Percentiles rank a stretch among this genome's conserved stretches.
phyloP scores from a whole-genome alignment of 257 asterid genomes.

The Nicotiana knightiana region DNA sequence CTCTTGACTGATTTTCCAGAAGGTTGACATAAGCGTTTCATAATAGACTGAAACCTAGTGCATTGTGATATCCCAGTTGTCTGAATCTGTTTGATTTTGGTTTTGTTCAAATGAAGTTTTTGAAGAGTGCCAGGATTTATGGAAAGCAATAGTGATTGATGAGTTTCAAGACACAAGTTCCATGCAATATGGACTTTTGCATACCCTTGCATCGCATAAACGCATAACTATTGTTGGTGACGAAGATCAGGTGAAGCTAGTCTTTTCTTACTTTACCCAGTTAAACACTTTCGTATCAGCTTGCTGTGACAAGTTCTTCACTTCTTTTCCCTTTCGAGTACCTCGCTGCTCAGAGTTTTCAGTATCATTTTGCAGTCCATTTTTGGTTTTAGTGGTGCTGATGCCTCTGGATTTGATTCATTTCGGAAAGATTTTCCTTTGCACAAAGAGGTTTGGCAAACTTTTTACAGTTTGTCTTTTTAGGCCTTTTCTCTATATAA shows the following conservation, averaged over 20 bases:
- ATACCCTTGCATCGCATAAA: slow-evolving; percentile 70
- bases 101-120: slow-evolving; percentile 43
- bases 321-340: neutral
- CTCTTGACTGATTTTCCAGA: slow-evolving; percentile 79
- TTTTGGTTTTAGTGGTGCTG: slow-evolving; percentile 96
- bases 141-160: slow-evolving; percentile 88
- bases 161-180: slow-evolving; percentile 98
- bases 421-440: slow-evolving; percentile 84
- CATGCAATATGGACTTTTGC: slow-evolving; percentile 73
- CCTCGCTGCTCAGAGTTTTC: slow-evolving; percentile 1
- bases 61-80: slow-evolving; percentile 8
- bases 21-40: slow-evolving; percentile 46
- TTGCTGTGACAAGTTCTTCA: neutral
- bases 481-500: neutral
- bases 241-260: slow-evolving; percentile 80
- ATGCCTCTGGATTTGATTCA: slow-evolving; percentile 83
- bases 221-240: slow-evolving; percentile 91
- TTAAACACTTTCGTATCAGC: neutral
- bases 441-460: slow-evolving; percentile 75
- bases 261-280: slow-evolving; percentile 13
- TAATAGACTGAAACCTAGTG: neutral
- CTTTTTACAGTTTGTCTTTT: neutral
- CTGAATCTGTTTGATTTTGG: slow-evolving; percentile 19
- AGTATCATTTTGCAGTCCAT: slow-evolving; percentile 53
- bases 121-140: slow-evolving; percentile 63